A percentile compares a stretch with the other conserved stretches of the same genome.
Conservation (phyloP, 371 early-diverging fungal species). For the Mortierella sp. region DNA sequence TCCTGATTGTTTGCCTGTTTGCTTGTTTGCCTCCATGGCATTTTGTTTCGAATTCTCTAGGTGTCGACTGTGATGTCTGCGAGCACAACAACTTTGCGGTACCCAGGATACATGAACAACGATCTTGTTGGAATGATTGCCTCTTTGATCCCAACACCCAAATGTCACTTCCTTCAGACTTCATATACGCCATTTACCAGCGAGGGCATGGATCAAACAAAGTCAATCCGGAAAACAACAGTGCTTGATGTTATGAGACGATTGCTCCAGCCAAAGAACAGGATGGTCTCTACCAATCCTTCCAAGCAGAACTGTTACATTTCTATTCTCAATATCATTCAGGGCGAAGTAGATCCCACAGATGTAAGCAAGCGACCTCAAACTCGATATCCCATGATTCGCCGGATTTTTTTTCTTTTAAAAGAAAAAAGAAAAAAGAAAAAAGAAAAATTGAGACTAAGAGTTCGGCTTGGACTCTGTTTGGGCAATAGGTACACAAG, state of each 20-base stretch:
- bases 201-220: slow-evolving; percentile 90
- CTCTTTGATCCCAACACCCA: slow-evolving; percentile 94
- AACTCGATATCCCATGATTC: neutral
- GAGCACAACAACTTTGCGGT: slow-evolving; percentile 97
- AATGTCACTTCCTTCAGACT: slow-evolving; percentile 97
- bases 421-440: too few species aligned
- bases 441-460: too few species aligned
- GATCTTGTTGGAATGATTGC: slow-evolving; percentile 96
- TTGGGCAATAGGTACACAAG: slow-evolving; percentile 85
- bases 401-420: neutral
- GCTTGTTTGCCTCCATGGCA: too few species aligned
- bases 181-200: slow-evolving; percentile 99
- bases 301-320: slow-evolving; percentile 95
- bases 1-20: neutral
- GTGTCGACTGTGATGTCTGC: slow-evolving; percentile 98
- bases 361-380: slow-evolving; percentile 70
- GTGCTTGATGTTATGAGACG: slow-evolving; percentile 99
- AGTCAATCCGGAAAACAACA: slow-evolving; percentile 94
- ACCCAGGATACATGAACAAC: slow-evolving; percentile 99
- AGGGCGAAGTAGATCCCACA: slow-evolving; percentile 97
- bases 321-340: slow-evolving; percentile 96
- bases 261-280: slow-evolving; percentile 94
- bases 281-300: slow-evolving; percentile 93
- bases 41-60: slow-evolving; percentile 49
- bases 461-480: neutral